Evolutionary conservation across 1,284 basidiomycete species (phyloP).

Genomic region (Afroboletus lepidellus): DNA sequence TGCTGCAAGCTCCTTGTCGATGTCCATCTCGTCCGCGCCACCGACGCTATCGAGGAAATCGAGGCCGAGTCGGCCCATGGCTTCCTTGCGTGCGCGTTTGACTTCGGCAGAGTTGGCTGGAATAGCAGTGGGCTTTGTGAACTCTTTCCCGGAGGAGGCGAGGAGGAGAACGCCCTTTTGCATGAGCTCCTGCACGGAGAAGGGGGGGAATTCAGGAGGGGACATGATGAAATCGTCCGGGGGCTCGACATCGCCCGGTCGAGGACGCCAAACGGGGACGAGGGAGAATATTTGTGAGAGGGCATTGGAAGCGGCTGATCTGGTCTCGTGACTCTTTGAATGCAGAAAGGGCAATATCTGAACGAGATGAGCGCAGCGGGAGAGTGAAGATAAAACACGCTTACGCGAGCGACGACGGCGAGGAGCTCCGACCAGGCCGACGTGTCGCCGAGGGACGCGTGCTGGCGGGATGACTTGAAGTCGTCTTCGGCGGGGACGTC

Average conservation of each 20-base stretch:
- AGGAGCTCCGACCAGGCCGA: conserved; percentile 80
- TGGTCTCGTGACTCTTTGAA: conserved; percentile 85
- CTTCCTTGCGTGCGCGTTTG: conserved; percentile 77
- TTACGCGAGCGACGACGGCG: conserved; percentile 77
- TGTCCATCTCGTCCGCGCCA: conserved; percentile 70
- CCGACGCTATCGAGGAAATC: conserved; percentile 75
- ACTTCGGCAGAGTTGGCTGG: conserved; percentile 70
- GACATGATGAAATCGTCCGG: conserved; percentile 28
- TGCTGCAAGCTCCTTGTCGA: conserved; percentile 74
- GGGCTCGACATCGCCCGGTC: conserved; percentile 20
- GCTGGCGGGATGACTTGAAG: conserved; percentile 64
- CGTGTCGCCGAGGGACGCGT: conserved; percentile 58
- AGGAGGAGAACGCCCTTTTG: conserved; percentile 74
- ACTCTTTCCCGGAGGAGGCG: conserved; percentile 88
- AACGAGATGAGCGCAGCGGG: not conserved
- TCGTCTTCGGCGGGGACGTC: conserved; percentile 82
- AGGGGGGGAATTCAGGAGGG: conserved; percentile 61
- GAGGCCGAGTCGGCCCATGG: conserved; percentile 78
- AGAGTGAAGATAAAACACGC: conserved; percentile 11
- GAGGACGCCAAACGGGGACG: conserved; percentile 80
- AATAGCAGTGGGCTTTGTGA: conserved; percentile 66
- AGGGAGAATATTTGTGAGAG: conserved; percentile 84
- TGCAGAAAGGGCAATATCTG: conserved; percentile 87
- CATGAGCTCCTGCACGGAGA: conserved; percentile 76
- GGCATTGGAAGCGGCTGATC: conserved; percentile 80